phyloP scores from a whole-genome alignment of 2,329 filamentous ascomycete species.

The Phialophora tarda region DNA sequence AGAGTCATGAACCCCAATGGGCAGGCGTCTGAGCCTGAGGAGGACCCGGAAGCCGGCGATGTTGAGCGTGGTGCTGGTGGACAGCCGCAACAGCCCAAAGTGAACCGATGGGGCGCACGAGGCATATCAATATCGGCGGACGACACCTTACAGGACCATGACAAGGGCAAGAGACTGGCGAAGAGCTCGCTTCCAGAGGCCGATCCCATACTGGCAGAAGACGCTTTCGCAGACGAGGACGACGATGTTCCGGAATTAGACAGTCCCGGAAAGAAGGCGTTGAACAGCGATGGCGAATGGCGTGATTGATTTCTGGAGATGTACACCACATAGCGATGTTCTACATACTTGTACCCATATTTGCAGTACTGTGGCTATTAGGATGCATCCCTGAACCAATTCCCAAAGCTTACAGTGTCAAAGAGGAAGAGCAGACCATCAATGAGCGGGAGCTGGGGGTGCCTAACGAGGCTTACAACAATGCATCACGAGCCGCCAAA shows the following conservation, averaged over 20 bases:
- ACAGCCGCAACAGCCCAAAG: constrained; percentile 28
- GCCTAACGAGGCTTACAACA: background rate
- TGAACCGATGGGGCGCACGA: constrained; percentile 61
- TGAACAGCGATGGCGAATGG: constrained; percentile 38
- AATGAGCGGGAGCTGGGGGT: background rate
- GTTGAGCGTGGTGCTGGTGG: constrained; percentile 23
- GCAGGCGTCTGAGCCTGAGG: constrained; percentile 35
- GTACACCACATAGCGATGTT: constrained; percentile 18
- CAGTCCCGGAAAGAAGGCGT: constrained; percentile 30
- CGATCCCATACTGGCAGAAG: constrained; percentile 38
- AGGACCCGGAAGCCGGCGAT: constrained; percentile 40
- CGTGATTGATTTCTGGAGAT: constrained; percentile 20
- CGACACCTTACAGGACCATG: constrained; percentile 51
- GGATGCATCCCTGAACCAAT: background rate
- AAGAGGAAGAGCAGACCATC: background rate
- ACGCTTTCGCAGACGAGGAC: constrained; percentile 36
- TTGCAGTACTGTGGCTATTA: background rate
- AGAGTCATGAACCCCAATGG: constrained; percentile 63
- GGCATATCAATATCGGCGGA: constrained; percentile 67
- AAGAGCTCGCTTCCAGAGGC: constrained; percentile 23
- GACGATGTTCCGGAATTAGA: constrained; percentile 34
- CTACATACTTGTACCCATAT: background rate
- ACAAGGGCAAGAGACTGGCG: constrained; percentile 25
- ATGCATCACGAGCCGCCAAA: background rate
- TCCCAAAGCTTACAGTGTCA: background rate